Percentiles rank a stretch among this genome's conserved stretches.
Conservation (phyloP, 805 yeast species). For the Suhomyces prunicola region DNA sequence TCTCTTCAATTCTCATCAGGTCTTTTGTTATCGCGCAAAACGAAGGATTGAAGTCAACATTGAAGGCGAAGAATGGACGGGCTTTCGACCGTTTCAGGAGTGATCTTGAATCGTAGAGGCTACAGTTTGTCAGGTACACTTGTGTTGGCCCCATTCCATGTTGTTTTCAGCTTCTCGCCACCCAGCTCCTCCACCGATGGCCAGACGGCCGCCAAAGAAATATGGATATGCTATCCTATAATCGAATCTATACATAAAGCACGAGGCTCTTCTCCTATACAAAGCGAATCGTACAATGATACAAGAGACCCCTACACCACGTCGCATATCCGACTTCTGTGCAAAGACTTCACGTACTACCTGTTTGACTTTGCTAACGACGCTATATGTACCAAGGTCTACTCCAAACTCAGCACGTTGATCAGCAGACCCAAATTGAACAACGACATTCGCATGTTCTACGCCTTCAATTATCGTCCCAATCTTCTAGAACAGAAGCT, state of each 20-base stretch:
- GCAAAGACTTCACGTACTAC: conserved; percentile 81
- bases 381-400: conserved; percentile 63
- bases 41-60: not conserved
- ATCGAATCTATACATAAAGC: conserved; percentile 59
- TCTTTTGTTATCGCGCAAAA: not conserved
- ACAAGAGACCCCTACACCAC: conserved; percentile 34
- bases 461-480: conserved; percentile 81
- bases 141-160: conserved; percentile 34
- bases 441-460: conserved; percentile 47
- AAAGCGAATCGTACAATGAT: conserved; percentile 1
- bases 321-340: conserved; percentile 64
- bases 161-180: conserved; percentile 35
- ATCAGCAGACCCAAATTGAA: conserved; percentile 53
- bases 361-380: conserved; percentile 70
- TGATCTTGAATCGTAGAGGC: conserved; percentile 38
- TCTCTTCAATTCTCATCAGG: no score
- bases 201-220: conserved; percentile 46
- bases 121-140: conserved; percentile 35
- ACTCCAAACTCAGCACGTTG: conserved; percentile 63
- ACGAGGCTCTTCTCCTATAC: conserved; percentile 41
- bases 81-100: conserved; percentile 31
- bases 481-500: conserved; percentile 61
- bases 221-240: conserved; percentile 91
- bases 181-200: conserved; percentile 1
- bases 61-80: conserved; percentile 1